Percentiles rank a stretch among this genome's conserved stretches.
phyloP scores from a whole-genome alignment of 108 stramenopile genomes.

The Tribonema minus region DNA sequence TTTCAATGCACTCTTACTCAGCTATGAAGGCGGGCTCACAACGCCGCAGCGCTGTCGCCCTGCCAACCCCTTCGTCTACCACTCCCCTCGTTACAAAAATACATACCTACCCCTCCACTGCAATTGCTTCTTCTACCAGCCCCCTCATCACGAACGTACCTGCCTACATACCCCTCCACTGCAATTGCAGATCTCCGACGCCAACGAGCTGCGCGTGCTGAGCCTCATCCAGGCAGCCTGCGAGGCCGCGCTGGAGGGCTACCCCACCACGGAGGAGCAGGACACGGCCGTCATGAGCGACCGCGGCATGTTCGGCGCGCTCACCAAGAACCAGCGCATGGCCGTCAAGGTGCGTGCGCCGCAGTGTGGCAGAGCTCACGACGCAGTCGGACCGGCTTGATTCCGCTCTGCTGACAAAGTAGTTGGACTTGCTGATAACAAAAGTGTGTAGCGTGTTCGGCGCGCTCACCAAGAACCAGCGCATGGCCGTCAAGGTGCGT shows the following conservation, averaged over 20 bases:
- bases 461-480: conserved; percentile 33
- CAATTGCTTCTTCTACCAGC: too few relatives aligned
- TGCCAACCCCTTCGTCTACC: not conserved
- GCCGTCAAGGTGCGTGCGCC: conserved; percentile 22
- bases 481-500: conserved; percentile 42
- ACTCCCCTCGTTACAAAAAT: not conserved
- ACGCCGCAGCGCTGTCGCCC: not conserved
- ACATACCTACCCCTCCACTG: too few relatives aligned
- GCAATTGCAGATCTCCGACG: conserved; percentile 76
- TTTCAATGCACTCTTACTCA: not conserved
- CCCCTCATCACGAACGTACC: conserved; percentile 5
- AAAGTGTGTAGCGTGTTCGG: conserved; percentile 1
- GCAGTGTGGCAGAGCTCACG: not conserved
- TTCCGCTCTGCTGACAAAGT: not conserved
- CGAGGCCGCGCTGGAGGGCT: conserved; percentile 71
- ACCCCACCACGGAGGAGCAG: conserved; percentile 66
- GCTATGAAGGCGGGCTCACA: not conserved
- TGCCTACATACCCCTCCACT: conserved; percentile 58
- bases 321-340: conserved; percentile 45
- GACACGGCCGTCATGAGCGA: conserved; percentile 39
- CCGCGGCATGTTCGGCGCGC: conserved; percentile 22
- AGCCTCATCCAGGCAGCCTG: conserved; percentile 74
- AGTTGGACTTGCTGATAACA: not conserved
- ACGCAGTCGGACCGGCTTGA: not conserved
- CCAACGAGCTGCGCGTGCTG: conserved; percentile 82